These are phyloP conservation scores for Fusarium devonianum DNA, from an alignment of 2,329 filamentous ascomycete genomes.

Conservation along the genomic window DNA sequence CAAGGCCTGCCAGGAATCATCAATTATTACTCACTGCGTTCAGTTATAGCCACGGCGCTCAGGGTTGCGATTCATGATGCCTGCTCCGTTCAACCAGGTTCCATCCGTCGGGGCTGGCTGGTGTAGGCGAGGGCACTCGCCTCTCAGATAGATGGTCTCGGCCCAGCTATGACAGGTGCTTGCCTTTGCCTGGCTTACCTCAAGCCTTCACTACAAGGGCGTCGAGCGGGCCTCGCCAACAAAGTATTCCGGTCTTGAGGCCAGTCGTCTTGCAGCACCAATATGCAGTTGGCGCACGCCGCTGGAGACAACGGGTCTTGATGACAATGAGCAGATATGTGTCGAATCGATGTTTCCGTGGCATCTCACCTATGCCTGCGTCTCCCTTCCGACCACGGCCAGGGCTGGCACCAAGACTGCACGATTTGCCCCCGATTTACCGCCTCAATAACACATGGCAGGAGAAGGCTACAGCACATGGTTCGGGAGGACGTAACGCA, in stretches of 20 bases:
- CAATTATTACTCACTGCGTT: slow-evolving; percentile 30
- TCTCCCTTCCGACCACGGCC: background rate
- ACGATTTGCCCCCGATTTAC: background rate
- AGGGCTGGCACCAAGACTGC: slow-evolving; percentile 12
- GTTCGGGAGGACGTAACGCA: no score
- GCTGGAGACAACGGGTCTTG: slow-evolving; percentile 6
- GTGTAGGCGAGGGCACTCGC: slow-evolving; percentile 22
- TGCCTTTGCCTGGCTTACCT: slow-evolving; percentile 1
- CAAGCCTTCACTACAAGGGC: slow-evolving; percentile 17
- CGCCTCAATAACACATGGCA: background rate
- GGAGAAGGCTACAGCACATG: slow-evolving; percentile 9
- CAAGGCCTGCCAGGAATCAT: slow-evolving; percentile 24
- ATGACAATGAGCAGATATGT: slow-evolving; percentile 2
- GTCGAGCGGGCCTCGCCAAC: slow-evolving; percentile 20
- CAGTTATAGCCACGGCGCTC: slow-evolving; percentile 30
- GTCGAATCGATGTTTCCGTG: slow-evolving; percentile 1
- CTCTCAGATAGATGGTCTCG: slow-evolving; percentile 17
- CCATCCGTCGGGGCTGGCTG: slow-evolving; percentile 31
- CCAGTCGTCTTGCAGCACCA: no score
- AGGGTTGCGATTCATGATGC: slow-evolving; percentile 38
- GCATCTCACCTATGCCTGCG: slow-evolving; percentile 1
- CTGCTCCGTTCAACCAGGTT: slow-evolving; percentile 26
- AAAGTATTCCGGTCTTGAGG: slow-evolving; percentile 28
- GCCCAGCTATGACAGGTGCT: slow-evolving; percentile 21
- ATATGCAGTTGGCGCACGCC: slow-evolving; percentile 27